Evolutionary conservation across 495 filamentous ascomycete species (phyloP), one percentile per base, ranked within the genome.

Genomic region (Neurospora sp.): DNA sequence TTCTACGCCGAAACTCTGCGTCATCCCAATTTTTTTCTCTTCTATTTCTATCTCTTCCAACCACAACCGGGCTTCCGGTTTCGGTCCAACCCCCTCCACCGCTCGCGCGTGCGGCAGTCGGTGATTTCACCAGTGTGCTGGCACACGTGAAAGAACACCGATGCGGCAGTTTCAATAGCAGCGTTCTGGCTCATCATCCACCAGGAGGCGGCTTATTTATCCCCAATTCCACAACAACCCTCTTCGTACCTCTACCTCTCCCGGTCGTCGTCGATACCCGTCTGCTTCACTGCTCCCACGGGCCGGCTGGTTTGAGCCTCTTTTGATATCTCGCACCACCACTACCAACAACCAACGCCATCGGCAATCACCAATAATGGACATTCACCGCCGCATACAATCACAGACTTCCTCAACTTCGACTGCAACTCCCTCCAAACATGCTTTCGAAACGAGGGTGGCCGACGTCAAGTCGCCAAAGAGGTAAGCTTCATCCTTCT

Each of bases 401-500:
- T 35, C 66, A 72, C 82, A 92, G 90, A 88, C 88, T 82, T 90
- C 90, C 76, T 88, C 89, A 74, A 81, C 89, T 71, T 91, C 91
- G 71, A 90, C 89, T 20, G 84, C 91, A 40, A 91, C 88, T 80
- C 90, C 91, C 70, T 83, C 86, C 79, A 88, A 88, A 84, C 90
- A 91, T 81, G 81, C 77, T 69, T 98, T 97, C 83, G 92, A 94
- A 77, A 85, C 88, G 81, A 92, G 91, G 76, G 89, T 94, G 35
- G 92, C 96, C 70, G 94, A 96, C 75, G 89, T 95, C 74, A 94
- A 93, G 79, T 88, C 93, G 27, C 92, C 92, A 48, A 98, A 98
- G 83, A 92, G 89, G 96, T 98, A 91, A 85, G 92, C 86, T 40
- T 23, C 14, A 39, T 71, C 41, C 35, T 70, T 62, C 42, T 46